These are phyloP conservation scores for Clarireedia hainanense DNA, from an alignment of 2,329 filamentous ascomycete genomes.

Conservation along the genomic window DNA sequence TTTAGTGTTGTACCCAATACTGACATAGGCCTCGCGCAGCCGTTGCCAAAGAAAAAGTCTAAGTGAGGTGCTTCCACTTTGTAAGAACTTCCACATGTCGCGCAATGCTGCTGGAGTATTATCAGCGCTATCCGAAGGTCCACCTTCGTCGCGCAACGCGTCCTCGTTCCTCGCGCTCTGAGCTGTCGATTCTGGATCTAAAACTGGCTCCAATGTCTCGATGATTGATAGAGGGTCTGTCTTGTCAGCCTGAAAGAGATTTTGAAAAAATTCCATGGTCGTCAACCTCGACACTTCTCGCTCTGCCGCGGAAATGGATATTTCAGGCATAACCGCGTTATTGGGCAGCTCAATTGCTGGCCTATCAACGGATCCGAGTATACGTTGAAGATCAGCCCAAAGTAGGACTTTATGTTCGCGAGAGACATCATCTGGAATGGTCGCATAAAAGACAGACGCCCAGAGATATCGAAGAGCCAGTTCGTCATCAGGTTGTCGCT, in stretches of 20 bases:
- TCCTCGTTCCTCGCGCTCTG: slow-evolving; percentile 21
- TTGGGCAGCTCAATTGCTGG: slow-evolving; percentile 62
- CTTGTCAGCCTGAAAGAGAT: slow-evolving; percentile 76
- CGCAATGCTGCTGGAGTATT: slow-evolving; percentile 40
- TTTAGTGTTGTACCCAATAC: slow-evolving; percentile 79
- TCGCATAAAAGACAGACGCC: slow-evolving; percentile 56
- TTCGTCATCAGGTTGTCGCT: slow-evolving; percentile 25
- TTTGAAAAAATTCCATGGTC: slow-evolving; percentile 93
- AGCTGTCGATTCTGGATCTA: slow-evolving; percentile 61
- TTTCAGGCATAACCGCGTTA: slow-evolving; percentile 79
- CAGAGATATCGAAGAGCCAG: slow-evolving; percentile 56
- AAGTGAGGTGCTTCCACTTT: slow-evolving; percentile 72
- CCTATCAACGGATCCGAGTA: slow-evolving; percentile 41
- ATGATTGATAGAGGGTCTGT: slow-evolving; percentile 79
- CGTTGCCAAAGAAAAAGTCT: slow-evolving; percentile 84
- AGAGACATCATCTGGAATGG: slow-evolving; percentile 44
- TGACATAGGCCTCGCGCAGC: slow-evolving; percentile 80
- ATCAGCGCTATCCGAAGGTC: slow-evolving; percentile 15
- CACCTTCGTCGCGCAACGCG: slow-evolving; percentile 6
- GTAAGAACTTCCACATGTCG: slow-evolving; percentile 80
- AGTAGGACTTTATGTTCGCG: slow-evolving; percentile 54
- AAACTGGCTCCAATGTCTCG: slow-evolving; percentile 82
- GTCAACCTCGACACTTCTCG: slow-evolving; percentile 87
- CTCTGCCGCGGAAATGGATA: slow-evolving; percentile 77
- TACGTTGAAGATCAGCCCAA: slow-evolving; percentile 52